These are phyloP conservation scores for Coemansia sp. DNA, from an alignment of 192 early-diverging fungal species.

Conservation along the genomic window DNA sequence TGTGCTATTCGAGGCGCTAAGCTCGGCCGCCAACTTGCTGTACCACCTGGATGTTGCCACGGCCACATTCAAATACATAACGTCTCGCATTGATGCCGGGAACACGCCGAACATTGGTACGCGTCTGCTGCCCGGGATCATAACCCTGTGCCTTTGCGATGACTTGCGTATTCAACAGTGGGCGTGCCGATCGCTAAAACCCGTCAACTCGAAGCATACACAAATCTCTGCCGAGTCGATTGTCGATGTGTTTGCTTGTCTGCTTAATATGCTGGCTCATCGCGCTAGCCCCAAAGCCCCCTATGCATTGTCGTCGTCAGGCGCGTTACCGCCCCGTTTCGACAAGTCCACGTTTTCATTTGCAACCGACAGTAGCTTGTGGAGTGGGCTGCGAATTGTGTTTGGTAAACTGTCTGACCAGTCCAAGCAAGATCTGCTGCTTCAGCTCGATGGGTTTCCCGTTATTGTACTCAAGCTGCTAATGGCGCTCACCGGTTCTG, in stretches of 20 bases:
- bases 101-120: slow-evolving; percentile 25
- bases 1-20: slow-evolving; percentile 32
- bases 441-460: slow-evolving; percentile 19
- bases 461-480: slow-evolving; percentile 25
- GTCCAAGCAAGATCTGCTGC: slow-evolving; percentile 24
- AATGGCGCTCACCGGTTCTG: slow-evolving; percentile 14
- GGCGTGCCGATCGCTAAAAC: slow-evolving; percentile 39
- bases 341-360: slow-evolving; percentile 24
- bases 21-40: slow-evolving; percentile 22
- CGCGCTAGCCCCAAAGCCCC: not conserved
- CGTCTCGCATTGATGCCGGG: slow-evolving; percentile 10
- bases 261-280: slow-evolving; percentile 19
- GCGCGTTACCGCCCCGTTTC: not conserved
- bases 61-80: slow-evolving; percentile 19
- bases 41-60: slow-evolving; percentile 17
- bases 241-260: slow-evolving; percentile 14
- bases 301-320: slow-evolving; percentile 4
- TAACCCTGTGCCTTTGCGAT: slow-evolving; percentile 24
- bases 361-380: slow-evolving; percentile 20
- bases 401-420: slow-evolving; percentile 25
- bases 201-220: slow-evolving; percentile 19
- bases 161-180: slow-evolving; percentile 22
- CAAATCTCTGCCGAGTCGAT: not conserved
- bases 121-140: slow-evolving; percentile 30
- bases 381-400: slow-evolving; percentile 34